These are phyloP conservation scores for Silene vulgaris DNA, from an alignment of 179 eudicot species.

Conservation along the genomic window DNA sequence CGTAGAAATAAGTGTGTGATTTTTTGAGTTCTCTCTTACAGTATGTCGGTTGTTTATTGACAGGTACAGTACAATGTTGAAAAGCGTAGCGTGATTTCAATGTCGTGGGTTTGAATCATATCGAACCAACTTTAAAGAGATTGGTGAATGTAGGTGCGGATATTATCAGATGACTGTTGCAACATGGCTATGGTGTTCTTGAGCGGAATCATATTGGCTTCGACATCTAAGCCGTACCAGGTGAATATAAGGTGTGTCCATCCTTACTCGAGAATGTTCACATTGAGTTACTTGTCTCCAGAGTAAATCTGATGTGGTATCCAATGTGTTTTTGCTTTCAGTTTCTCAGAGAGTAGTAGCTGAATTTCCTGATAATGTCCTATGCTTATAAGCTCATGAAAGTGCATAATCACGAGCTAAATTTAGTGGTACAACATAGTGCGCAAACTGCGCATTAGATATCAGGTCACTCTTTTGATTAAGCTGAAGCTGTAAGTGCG, in stretches of 20 bases:
- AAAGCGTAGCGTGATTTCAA: neutral
- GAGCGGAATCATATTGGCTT: neutral
- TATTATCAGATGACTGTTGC: neutral
- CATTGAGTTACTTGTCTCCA: neutral
- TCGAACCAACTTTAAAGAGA: neutral
- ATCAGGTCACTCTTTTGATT: constrained; percentile 2
- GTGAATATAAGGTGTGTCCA: neutral
- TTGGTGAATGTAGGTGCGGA: constrained; percentile 11
- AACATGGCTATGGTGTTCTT: neutral
- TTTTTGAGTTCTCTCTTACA: neutral
- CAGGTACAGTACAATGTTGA: constrained; percentile 21
- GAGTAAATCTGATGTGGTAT: neutral
- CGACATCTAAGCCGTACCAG: neutral
- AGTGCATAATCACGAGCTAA: neutral
- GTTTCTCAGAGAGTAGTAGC: constrained; percentile 5
- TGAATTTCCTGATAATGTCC: neutral
- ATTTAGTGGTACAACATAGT: constrained; percentile 9
- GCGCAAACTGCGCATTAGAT: constrained; percentile 11
- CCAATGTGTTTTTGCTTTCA: constrained; percentile 2
- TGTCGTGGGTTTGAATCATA: neutral
- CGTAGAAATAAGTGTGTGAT: neutral
- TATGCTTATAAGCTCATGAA: constrained; percentile 32
- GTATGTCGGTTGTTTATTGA: constrained; percentile 3
- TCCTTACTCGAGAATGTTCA: neutral
- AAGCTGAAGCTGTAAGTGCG: constrained; percentile 19